Evolutionary conservation across 2,329 filamentous ascomycete genomes (phyloP).

Genomic region (Aureobasidium vineae): DNA sequence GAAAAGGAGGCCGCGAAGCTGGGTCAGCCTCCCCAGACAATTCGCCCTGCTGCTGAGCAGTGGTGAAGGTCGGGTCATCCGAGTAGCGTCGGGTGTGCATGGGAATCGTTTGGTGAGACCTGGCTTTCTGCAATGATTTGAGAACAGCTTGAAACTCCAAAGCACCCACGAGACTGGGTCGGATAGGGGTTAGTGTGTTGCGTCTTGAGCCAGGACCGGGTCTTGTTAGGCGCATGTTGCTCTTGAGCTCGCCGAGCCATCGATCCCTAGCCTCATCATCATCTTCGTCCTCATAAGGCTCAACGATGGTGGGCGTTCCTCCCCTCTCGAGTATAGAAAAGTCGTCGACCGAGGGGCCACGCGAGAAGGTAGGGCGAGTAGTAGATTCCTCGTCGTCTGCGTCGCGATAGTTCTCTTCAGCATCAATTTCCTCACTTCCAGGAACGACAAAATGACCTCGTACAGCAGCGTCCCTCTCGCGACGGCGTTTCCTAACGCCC

Average conservation of each 20-base stretch:
- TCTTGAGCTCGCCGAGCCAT: conserved; percentile 76
- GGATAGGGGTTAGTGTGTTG: conserved; percentile 76
- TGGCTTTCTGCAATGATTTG: conserved; percentile 78
- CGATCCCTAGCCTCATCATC: conserved; percentile 62
- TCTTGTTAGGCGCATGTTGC: conserved; percentile 85
- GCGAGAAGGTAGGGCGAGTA: conserved; percentile 40
- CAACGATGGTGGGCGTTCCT: conserved; percentile 49
- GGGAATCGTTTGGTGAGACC: conserved; percentile 69
- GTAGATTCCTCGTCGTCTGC: conserved; percentile 52
- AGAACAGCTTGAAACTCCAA: conserved; percentile 91
- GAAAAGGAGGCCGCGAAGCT: conserved; percentile 41
- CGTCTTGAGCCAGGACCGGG: conserved; percentile 64
- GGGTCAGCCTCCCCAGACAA: conserved; percentile 52
- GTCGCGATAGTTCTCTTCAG: conserved; percentile 53
- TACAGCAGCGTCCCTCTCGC: conserved; percentile 67
- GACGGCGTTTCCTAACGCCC: conserved; percentile 59
- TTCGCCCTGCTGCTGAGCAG: conserved; percentile 48
- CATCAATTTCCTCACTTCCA: conserved; percentile 56
- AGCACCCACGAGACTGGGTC: conserved; percentile 88
- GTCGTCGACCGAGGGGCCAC: conserved; percentile 59
- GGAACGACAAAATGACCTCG: conserved; percentile 68
- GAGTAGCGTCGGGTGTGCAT: conserved; percentile 70
- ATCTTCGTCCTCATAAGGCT: conserved; percentile 58
- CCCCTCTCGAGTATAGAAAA: conserved; percentile 60
- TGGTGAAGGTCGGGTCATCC: conserved; percentile 56